Conservation (phyloP, 768 basidiomycete genomes). For the Psilocybe tampanensis region DNA sequence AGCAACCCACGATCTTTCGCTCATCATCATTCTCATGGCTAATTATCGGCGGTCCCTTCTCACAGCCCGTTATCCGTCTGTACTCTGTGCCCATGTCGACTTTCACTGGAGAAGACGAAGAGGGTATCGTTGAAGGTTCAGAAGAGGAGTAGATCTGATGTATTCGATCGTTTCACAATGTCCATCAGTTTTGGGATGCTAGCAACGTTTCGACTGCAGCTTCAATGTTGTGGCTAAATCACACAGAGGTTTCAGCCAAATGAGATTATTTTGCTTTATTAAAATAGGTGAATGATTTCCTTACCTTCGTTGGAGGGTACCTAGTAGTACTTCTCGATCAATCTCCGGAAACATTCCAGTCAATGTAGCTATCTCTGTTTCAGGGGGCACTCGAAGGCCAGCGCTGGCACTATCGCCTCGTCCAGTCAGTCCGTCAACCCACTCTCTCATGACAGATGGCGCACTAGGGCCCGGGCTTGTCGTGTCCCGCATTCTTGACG, state of each 20-base stretch:
- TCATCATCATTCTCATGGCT: constrained; percentile 6
- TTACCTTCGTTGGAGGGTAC: constrained; percentile 84
- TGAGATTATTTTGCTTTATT: constrained; percentile 4
- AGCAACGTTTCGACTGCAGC: constrained; percentile 81
- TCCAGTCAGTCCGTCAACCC: constrained; percentile 81
- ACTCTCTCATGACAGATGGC: constrained; percentile 69
- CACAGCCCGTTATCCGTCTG: constrained; percentile 88
- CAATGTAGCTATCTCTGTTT: constrained; percentile 75
- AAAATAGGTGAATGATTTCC: constrained; percentile 25
- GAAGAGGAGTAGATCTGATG: constrained; percentile 36
- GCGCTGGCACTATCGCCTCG: constrained; percentile 51
- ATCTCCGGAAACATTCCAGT: constrained; percentile 85
- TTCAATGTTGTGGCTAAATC: constrained; percentile 71
- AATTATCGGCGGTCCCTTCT: constrained; percentile 18
- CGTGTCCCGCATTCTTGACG: constrained; percentile 15
- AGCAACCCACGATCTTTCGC: constrained; percentile 22
- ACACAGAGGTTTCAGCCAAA: constrained; percentile 6
- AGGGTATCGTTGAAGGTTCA: constrained; percentile 49
- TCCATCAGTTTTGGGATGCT: constrained; percentile 41
- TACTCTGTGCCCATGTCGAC: constrained; percentile 90
- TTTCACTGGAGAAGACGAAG: constrained; percentile 84
- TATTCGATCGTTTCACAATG: background rate
- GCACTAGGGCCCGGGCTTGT: constrained; percentile 22
- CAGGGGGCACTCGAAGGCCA: constrained; percentile 70
- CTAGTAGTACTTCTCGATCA: constrained; percentile 70